Evolutionary conservation across 2,329 filamentous ascomycete species (phyloP).

Genomic region (Talaromyces piceae): DNA sequence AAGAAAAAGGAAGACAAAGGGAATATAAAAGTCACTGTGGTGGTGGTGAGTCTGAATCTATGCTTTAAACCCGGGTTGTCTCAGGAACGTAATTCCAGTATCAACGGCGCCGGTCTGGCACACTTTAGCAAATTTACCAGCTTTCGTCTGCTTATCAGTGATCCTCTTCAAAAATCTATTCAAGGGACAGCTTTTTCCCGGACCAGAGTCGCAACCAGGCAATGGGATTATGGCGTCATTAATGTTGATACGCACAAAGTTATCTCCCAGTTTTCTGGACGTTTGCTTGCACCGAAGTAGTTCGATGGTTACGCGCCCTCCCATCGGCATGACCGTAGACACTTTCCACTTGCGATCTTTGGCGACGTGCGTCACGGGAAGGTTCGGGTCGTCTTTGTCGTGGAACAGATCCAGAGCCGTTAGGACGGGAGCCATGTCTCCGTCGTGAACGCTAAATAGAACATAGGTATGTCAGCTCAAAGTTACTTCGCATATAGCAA

Average conservation of each 20-base stretch:
- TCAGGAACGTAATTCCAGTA: conserved; percentile 43
- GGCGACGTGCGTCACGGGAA: conserved; percentile 42
- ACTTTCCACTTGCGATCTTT: conserved; percentile 46
- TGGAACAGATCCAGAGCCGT: conserved; percentile 45
- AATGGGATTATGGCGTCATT: conserved; percentile 51
- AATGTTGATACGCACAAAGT: conserved; percentile 47
- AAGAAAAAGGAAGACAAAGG: too few species aligned
- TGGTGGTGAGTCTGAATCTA: neutral
- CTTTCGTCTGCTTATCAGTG: conserved; percentile 31
- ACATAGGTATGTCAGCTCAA: neutral
- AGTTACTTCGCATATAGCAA: neutral
- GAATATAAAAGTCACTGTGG: too few species aligned
- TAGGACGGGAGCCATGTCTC: conserved; percentile 50
- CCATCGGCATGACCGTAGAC: conserved; percentile 52
- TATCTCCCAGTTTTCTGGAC: conserved; percentile 14
- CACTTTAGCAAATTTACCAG: conserved; percentile 42
- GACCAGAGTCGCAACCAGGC: conserved; percentile 41
- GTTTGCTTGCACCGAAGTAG: conserved; percentile 38
- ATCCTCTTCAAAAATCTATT: conserved; percentile 37
- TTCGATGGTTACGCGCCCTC: conserved; percentile 49
- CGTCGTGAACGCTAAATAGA: conserved; percentile 45
- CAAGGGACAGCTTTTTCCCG: conserved; percentile 43
- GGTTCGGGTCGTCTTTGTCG: conserved; percentile 29
- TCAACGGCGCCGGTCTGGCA: conserved; percentile 41
- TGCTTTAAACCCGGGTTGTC: conserved; percentile 28